These are phyloP conservation scores for Clitoria ternatea DNA, from an alignment of 306 rosid genomes.

Conservation along the genomic window DNA sequence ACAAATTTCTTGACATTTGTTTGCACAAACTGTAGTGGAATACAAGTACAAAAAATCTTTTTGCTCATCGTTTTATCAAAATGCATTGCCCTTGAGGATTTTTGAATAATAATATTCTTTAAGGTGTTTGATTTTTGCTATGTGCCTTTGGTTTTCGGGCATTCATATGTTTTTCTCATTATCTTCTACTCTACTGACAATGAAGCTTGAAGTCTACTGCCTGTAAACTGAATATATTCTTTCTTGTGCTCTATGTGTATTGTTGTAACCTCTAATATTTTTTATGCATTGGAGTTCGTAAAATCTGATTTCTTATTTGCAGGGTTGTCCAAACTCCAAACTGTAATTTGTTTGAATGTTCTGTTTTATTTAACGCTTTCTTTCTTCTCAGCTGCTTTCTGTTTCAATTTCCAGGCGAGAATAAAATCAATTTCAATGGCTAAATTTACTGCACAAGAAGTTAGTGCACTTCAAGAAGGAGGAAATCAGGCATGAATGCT, in stretches of 20 bases:
- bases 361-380: conserved; percentile 14
- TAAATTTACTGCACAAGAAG: conserved; percentile 87
- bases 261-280: background rate
- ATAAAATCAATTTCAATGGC: conserved; percentile 92
- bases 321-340: background rate
- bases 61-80: background rate
- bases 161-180: conserved; percentile 17
- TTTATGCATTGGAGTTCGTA: conserved; percentile 10
- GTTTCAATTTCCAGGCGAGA: conserved; percentile 69
- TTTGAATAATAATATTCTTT: background rate
- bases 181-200: background rate
- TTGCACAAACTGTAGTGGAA: conserved; percentile 92
- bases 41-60: conserved; percentile 57
- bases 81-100: conserved; percentile 9
- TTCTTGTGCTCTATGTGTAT: background rate
- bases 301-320: conserved; percentile 7
- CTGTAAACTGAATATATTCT: conserved; percentile 1
- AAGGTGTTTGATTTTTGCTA: conserved; percentile 4
- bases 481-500: conserved; percentile 71
- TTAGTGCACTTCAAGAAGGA: conserved; percentile 84
- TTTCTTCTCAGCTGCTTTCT: conserved; percentile 21
- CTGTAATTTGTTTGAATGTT: conserved; percentile 9
- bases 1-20: conserved; percentile 90
- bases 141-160: background rate
- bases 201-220: conserved; percentile 13